A percentile compares a stretch with the other conserved stretches of the same genome.
phyloP scores from a whole-genome alignment of 192 early-diverging fungal species.

The Radiomyces spectabilis region DNA sequence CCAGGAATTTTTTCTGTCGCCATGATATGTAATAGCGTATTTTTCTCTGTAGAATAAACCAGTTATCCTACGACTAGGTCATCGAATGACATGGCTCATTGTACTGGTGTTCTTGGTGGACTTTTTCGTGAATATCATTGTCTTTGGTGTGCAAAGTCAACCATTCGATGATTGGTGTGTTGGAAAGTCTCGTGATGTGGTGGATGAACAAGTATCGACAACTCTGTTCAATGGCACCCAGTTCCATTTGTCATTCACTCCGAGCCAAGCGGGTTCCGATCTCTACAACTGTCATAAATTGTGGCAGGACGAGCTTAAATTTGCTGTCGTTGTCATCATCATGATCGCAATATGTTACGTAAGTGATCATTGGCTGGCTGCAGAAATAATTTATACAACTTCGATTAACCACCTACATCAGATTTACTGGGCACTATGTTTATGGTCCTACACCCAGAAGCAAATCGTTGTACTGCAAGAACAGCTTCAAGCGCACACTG shows the following conservation, averaged over 20 bases:
- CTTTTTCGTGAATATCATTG: constrained; percentile 17
- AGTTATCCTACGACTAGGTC: not conserved
- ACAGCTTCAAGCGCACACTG: not conserved
- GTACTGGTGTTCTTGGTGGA: constrained; percentile 16
- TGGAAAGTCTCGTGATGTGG: constrained; percentile 2
- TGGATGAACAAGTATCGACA: constrained; percentile 4
- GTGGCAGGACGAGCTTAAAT: constrained; percentile 22
- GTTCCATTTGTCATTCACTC: constrained; percentile 11
- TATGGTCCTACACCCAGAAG: constrained; percentile 2
- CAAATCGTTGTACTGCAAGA: not conserved
- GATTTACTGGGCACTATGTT: constrained; percentile 1
- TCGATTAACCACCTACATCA: not conserved
- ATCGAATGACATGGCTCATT: constrained; percentile 9
- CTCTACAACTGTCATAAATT: constrained; percentile 19
- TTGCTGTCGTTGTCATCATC: constrained; percentile 4
- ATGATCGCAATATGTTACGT: constrained; percentile 19
- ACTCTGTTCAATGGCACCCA: constrained; percentile 12
- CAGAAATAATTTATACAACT: not conserved
- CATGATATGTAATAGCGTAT: not conserved
- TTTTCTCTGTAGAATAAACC: constrained; percentile 10
- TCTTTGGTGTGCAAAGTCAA: constrained; percentile 16
- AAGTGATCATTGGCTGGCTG: constrained; percentile 9
- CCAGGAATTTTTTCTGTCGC: not conserved
- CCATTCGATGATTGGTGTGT: constrained; percentile 20
- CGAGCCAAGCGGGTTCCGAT: constrained; percentile 4